Evolutionary conservation across 2,329 filamentous ascomycete species (phyloP), one percentile per base, ranked within the genome.

Genomic region (Amauroascus verrucosus): DNA sequence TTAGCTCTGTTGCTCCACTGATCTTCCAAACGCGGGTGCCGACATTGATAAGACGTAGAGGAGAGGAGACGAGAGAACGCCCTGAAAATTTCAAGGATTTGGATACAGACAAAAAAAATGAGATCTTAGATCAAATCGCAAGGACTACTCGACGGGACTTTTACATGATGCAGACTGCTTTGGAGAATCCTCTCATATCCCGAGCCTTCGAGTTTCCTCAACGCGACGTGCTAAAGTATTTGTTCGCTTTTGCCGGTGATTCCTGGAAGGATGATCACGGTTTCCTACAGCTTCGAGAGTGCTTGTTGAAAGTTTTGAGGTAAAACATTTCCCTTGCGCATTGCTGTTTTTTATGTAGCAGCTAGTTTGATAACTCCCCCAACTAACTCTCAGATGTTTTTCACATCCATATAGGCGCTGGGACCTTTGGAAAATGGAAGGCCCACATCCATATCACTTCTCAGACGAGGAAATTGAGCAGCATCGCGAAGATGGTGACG

Each of bases 291-390:
- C 58, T 65, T 24, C 54, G 60, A 33, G 59, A 64, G 52, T 62
- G 58, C 44, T 56, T 68, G 22, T 65, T 67, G 30, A 58, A 60
- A 32, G 51, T 68, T 50, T 58, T 61, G 59, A 59, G 63, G 66
- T 66, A 61, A 46, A 28, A 6, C 6, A 11, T n/a, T 11, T n/a
- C 11, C 22, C 7, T 6, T 45, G 8, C 24, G 14, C 22, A 44
- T 43, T 11, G 14, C 18, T 24, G 38, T n/a, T 16, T 2, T 2
- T 6, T 40, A 20, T 37, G 5, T 40, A 40, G n/a, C 37, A 14
- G 20, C 41, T 28, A 38, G 30, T 26, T 38, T 37, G 16, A 14
- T n/a, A 11, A 33, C 33, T 28, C 16, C 18, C 2, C 45, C 26
- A 20, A 33, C 28, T 7, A n/a, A n/a, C n/a, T n/a, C n/a, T n/a